Conservation (phyloP, 257 asterid genomes). For the Jaltomata sinuosa region DNA sequence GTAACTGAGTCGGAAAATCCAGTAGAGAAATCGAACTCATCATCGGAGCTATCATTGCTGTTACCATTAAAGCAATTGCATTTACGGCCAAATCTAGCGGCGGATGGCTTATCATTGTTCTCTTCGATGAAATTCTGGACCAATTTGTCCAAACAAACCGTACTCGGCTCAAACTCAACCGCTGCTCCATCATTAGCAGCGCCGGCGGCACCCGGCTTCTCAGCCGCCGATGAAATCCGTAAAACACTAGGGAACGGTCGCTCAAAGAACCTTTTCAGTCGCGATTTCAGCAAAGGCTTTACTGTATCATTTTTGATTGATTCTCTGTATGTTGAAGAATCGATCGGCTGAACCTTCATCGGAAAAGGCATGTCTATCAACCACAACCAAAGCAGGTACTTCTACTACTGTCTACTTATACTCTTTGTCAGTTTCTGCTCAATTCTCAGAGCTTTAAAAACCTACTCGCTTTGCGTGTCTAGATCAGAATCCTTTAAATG, state of each 20-base stretch:
- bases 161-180: constrained; percentile 73
- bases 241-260: constrained; percentile 76
- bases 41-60: constrained; percentile 79
- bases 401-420: background rate
- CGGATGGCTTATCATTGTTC: constrained; percentile 38
- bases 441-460: background rate
- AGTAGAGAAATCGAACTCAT: constrained; percentile 42
- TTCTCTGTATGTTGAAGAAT: constrained; percentile 21
- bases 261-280: constrained; percentile 78
- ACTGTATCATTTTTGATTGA: constrained; percentile 30
- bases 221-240: constrained; percentile 43
- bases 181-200: constrained; percentile 7
- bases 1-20: constrained; percentile 41
- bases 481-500: background rate
- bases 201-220: constrained; percentile 31
- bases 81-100: constrained; percentile 48
- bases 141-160: constrained; percentile 79
- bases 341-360: constrained; percentile 90
- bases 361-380: constrained; percentile 14
- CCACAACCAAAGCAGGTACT: background rate
- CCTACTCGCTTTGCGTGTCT: constrained; percentile 1
- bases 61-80: constrained; percentile 89
- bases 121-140: constrained; percentile 85
- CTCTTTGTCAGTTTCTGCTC: background rate
- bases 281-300: constrained; percentile 53